These are phyloP conservation scores for Backusella parvicylindrica DNA, from an alignment of 192 early-diverging fungal species.

Conservation along the genomic window DNA sequence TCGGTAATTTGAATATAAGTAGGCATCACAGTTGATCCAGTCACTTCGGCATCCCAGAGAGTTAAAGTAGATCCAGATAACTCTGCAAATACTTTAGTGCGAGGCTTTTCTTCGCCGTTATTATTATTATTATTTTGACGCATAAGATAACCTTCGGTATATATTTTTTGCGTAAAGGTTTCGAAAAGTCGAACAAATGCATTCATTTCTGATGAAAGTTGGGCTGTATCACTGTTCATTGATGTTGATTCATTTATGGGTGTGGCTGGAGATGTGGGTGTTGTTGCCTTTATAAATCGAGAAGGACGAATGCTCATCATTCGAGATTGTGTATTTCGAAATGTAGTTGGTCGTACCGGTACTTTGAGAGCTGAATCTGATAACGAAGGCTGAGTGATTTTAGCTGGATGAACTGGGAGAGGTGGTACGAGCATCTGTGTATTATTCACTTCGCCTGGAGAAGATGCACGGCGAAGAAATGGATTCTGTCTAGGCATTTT, in stretches of 20 bases:
- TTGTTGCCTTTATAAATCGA: conserved; percentile 29
- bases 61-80: conserved; percentile 63
- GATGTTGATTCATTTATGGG: not conserved
- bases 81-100: conserved; percentile 72
- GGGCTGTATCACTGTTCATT: conserved; percentile 33
- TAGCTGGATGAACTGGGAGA: conserved; percentile 5
- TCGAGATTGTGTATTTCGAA: conserved; percentile 20
- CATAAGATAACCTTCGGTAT: conserved; percentile 65
- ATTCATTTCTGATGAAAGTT: conserved; percentile 52
- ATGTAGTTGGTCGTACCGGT: conserved; percentile 9
- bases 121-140: conserved; percentile 62
- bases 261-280: not conserved
- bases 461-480: conserved; percentile 24
- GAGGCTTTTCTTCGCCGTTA: conserved; percentile 56
- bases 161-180: conserved; percentile 65
- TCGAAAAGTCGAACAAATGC: conserved; percentile 57
- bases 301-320: conserved; percentile 27
- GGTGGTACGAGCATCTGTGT: not conserved
- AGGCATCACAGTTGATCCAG: conserved; percentile 56
- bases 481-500: conserved; percentile 20
- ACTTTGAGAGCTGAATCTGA: conserved; percentile 19
- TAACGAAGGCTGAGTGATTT: conserved; percentile 15
- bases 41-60: conserved; percentile 56
- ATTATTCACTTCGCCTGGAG: conserved; percentile 11
- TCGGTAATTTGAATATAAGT: conserved; percentile 60